Percentiles rank a stretch among this genome's conserved stretches.
These are phyloP conservation scores for Aspergillus clavatus DNA, from an alignment of 2,329 filamentous ascomycete species.

Conservation along the genomic window DNA sequence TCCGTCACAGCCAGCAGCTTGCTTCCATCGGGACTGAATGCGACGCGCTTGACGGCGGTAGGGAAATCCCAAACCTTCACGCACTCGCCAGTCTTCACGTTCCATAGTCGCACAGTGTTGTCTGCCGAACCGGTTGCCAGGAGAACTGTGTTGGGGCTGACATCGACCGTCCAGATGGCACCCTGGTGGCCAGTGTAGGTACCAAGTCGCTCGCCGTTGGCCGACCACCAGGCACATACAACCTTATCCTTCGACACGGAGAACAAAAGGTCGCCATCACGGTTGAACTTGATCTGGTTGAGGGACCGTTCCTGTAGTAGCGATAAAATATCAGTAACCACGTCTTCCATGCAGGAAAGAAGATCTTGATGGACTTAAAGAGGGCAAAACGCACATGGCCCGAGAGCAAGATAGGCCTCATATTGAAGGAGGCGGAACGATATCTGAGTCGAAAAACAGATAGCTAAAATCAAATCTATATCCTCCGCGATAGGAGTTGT, in stretches of 20 bases:
- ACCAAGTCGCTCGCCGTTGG: conserved; percentile 95
- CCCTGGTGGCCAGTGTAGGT: conserved; percentile 96
- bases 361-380: conserved; percentile 6
- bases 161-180: conserved; percentile 97
- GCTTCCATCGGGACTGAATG: conserved; percentile 92
- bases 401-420: conserved; percentile 94
- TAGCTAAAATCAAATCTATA: conserved; percentile 11
- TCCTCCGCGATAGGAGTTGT: conserved; percentile 22
- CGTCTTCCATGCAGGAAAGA: conserved; percentile 1
- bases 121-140: conserved; percentile 94
- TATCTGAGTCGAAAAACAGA: conserved; percentile 5
- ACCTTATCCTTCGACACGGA: conserved; percentile 94
- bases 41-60: conserved; percentile 94
- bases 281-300: conserved; percentile 93
- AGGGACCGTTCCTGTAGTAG: conserved; percentile 71
- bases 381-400: conserved; percentile 64
- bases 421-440: conserved; percentile 48
- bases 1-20: conserved; percentile 91
- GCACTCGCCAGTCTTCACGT: conserved; percentile 84
- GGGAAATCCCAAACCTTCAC: conserved; percentile 98
- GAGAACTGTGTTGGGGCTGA: conserved; percentile 85
- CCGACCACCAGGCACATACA: conserved; percentile 93
- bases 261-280: conserved; percentile 95
- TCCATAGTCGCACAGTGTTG: conserved; percentile 97
- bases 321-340: conserved; percentile 16